A percentile compares a stretch with the other conserved stretches of the same genome.
phyloP scores from a whole-genome alignment of 306 rosid genomes.

The Vicia faba region DNA sequence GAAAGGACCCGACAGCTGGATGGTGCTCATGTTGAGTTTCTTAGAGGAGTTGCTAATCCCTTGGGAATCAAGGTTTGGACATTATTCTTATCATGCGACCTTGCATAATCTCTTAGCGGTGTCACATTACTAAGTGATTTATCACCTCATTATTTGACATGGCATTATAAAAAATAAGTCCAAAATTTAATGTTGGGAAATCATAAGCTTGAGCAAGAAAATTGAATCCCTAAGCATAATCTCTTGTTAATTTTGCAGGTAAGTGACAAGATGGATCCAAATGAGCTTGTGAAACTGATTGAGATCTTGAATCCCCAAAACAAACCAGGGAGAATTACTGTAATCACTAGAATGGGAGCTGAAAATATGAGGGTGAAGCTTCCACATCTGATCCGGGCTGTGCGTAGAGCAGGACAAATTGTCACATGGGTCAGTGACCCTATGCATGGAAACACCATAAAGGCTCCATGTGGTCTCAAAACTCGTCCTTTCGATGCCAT shows the following conservation, averaged over 20 bases:
- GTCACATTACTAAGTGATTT: no score
- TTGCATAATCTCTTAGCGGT: not conserved
- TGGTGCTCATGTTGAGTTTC: slow-evolving; percentile 95
- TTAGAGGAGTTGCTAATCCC: slow-evolving; percentile 96
- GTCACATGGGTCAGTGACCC: slow-evolving; percentile 99
- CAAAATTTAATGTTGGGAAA: no score
- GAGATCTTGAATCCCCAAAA: slow-evolving; percentile 94
- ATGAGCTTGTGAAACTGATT: slow-evolving; percentile 81
- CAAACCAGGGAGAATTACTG: slow-evolving; percentile 91
- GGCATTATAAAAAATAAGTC: no score
- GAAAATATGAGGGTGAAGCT: slow-evolving; percentile 99
- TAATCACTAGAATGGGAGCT: slow-evolving; percentile 98
- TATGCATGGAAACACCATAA: slow-evolving; percentile 99
- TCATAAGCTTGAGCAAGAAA: slow-evolving; percentile 16
- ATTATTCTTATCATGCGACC: slow-evolving; percentile 22
- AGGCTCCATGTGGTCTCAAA: slow-evolving; percentile 99
- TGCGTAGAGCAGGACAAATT: slow-evolving; percentile 81
- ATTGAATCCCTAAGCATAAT: slow-evolving; percentile 14
- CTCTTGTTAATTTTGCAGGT: slow-evolving; percentile 49
- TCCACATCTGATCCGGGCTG: slow-evolving; percentile 95
- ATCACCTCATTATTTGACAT: no score
- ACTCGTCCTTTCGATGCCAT: slow-evolving; percentile 96
- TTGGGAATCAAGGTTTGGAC: slow-evolving; percentile 84
- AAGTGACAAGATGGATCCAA: slow-evolving; percentile 97
- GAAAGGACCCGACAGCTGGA: slow-evolving; percentile 95